Conservation (phyloP, 2,329 filamentous ascomycete genomes). For the Trichoderma polysporum region DNA sequence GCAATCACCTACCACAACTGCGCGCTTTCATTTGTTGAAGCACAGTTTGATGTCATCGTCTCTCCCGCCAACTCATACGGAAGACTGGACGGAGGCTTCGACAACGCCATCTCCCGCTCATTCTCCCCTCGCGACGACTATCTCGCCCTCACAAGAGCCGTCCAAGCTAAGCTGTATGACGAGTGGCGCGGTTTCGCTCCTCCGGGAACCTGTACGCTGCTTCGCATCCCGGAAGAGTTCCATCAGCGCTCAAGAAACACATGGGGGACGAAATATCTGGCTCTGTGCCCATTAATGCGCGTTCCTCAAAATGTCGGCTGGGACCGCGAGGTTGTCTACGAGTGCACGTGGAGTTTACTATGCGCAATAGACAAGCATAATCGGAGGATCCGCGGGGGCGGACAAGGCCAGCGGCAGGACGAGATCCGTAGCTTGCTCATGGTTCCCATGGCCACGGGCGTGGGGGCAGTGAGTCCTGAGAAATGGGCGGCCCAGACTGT, state of each 20-base stretch:
- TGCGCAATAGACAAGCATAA: constrained; percentile 51
- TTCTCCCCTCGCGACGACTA: constrained; percentile 48
- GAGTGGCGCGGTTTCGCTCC: constrained; percentile 51
- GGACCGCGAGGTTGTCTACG: constrained; percentile 54
- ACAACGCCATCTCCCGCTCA: constrained; percentile 52
- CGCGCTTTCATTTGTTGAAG: constrained; percentile 40
- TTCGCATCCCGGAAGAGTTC: constrained; percentile 44
- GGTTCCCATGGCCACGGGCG: constrained; percentile 52
- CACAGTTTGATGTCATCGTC: constrained; percentile 48
- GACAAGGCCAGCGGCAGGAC: constrained; percentile 12
- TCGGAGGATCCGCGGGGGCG: constrained; percentile 24
- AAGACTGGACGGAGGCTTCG: constrained; percentile 54
- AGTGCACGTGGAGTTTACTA: constrained; percentile 53
- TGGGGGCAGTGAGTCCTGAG: constrained; percentile 44
- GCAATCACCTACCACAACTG: constrained; percentile 40
- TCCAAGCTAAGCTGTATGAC: constrained; percentile 46
- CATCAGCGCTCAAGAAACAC: constrained; percentile 34
- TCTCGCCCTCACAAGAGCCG: constrained; percentile 46
- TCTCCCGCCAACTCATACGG: constrained; percentile 57
- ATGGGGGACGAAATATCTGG: constrained; percentile 45
- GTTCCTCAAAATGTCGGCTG: constrained; percentile 44
- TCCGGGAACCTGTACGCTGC: constrained; percentile 50
- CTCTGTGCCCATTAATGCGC: constrained; percentile 55
- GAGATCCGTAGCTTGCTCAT: constrained; percentile 47
- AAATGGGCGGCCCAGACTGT: constrained; percentile 52